These are phyloP conservation scores for Neurospora sp. DNA, from an alignment of 2,329 filamentous ascomycete species.

Conservation along the genomic window DNA sequence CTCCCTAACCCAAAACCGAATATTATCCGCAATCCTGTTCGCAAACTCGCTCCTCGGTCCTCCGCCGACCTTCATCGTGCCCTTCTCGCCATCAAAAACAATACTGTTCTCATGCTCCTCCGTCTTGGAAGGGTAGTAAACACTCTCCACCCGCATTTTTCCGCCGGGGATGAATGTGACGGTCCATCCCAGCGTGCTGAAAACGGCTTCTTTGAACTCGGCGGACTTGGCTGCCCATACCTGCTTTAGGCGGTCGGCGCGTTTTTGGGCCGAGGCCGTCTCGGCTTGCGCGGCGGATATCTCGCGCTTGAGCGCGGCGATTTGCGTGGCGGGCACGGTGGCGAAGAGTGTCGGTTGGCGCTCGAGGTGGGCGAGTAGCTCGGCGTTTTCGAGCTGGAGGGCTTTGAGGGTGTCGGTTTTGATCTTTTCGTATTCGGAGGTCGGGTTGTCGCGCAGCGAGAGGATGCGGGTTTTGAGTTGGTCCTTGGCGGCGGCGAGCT, in stretches of 20 bases:
- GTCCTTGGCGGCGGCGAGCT: slow-evolving; percentile 56
- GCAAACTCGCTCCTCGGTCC: slow-evolving; percentile 83
- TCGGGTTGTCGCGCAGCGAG: slow-evolving; percentile 85
- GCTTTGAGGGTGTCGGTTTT: slow-evolving; percentile 71
- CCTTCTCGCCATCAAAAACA: slow-evolving; percentile 85
- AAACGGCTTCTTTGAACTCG: slow-evolving; percentile 93
- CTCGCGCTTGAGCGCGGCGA: slow-evolving; percentile 66
- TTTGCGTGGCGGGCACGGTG: slow-evolving; percentile 64
- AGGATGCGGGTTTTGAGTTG: slow-evolving; percentile 72
- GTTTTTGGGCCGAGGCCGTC: slow-evolving; percentile 67
- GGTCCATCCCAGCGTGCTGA: slow-evolving; percentile 85
- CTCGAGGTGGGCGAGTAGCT: slow-evolving; percentile 65
- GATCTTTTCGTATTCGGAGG: slow-evolving; percentile 71
- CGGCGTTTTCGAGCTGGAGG: slow-evolving; percentile 73
- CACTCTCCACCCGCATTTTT: slow-evolving; percentile 81
- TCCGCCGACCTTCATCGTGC: slow-evolving; percentile 96
- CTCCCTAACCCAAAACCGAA: slow-evolving; percentile 93
- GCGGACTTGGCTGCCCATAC: slow-evolving; percentile 85
- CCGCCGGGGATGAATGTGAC: slow-evolving; percentile 96
- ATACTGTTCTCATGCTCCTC: slow-evolving; percentile 65
- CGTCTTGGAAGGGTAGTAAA: slow-evolving; percentile 63
- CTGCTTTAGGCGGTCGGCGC: slow-evolving; percentile 75
- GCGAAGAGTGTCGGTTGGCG: slow-evolving; percentile 36
- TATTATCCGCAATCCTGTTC: slow-evolving; percentile 69
- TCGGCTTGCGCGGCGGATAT: slow-evolving; percentile 61